Evolutionary conservation across 2,329 filamentous ascomycete genomes (phyloP).

Genomic region (Arthrocladium fulminans): DNA sequence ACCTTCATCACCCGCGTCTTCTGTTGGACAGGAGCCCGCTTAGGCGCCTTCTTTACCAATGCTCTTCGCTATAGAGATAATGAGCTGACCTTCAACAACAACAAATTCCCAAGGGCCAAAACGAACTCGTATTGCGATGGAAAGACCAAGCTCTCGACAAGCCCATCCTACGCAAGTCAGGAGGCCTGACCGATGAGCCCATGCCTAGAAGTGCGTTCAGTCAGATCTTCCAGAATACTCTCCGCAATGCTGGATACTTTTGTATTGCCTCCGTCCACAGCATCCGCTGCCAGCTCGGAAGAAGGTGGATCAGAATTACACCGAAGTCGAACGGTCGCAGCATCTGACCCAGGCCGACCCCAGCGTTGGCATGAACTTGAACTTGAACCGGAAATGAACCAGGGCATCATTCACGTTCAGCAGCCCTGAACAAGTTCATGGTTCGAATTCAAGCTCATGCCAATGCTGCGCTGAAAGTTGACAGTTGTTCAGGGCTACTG

Average conservation of each 20-base stretch:
- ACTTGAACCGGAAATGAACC: no score
- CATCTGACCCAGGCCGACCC: slow-evolving; percentile 14
- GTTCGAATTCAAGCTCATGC: no score
- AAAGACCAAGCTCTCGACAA: slow-evolving; percentile 4
- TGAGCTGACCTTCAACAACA: slow-evolving; percentile 12
- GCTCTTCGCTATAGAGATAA: slow-evolving; percentile 9
- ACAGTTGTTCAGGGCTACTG: no score
- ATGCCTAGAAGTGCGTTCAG: slow-evolving; percentile 11
- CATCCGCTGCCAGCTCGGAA: slow-evolving; percentile 11
- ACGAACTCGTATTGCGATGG: slow-evolving; percentile 11
- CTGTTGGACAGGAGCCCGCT: slow-evolving; percentile 8
- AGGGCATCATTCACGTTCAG: no score
- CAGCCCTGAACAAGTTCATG: no score
- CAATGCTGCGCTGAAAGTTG: no score
- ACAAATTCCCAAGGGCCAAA: slow-evolving; percentile 10
- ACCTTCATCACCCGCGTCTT: slow-evolving; percentile 11
- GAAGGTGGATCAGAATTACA: slow-evolving; percentile 8
- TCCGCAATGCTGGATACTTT: slow-evolving; percentile 15
- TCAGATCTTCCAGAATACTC: slow-evolving; percentile 10
- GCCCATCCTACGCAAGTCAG: slow-evolving; percentile 14
- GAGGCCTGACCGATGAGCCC: slow-evolving; percentile 12
- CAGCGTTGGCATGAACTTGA: no score
- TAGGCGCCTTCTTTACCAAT: slow-evolving; percentile 9
- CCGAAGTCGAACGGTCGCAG: slow-evolving; percentile 14
- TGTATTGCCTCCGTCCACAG: slow-evolving; percentile 11